A percentile compares a stretch with the other conserved stretches of the same genome.
phyloP scores from a whole-genome alignment of 164 flowering plant genomes.

The Annona cherimola region DNA sequence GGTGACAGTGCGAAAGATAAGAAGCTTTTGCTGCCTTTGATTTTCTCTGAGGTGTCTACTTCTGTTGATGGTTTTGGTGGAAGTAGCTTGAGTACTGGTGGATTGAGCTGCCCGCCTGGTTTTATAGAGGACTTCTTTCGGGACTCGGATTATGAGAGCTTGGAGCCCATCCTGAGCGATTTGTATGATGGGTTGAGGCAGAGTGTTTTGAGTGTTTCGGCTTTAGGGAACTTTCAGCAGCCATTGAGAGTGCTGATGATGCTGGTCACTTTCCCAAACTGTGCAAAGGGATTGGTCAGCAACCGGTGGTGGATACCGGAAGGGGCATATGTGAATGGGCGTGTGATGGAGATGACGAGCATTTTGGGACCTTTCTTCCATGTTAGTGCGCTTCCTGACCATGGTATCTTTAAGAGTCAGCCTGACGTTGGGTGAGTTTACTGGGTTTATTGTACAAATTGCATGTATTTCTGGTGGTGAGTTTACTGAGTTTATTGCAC shows the following conservation, averaged over 20 bases:
- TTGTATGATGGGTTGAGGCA: slow-evolving; percentile 85
- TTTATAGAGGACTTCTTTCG: slow-evolving; percentile 82
- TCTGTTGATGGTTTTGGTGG: slow-evolving; percentile 55
- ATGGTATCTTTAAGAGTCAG: slow-evolving; percentile 60
- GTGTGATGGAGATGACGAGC: slow-evolving; percentile 91
- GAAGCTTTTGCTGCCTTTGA: slow-evolving; percentile 50
- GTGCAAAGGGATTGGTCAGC: slow-evolving; percentile 71
- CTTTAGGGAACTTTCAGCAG: slow-evolving; percentile 86
- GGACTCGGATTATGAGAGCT: slow-evolving; percentile 70
- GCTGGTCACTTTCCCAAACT: slow-evolving; percentile 58
- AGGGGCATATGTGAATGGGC: slow-evolving; percentile 67
- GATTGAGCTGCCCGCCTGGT: slow-evolving; percentile 54
- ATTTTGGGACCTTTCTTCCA: slow-evolving; percentile 95
- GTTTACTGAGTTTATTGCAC: slow-evolving; percentile 14
- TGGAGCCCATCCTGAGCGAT: slow-evolving; percentile 69
- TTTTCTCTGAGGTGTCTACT: slow-evolving; percentile 55
- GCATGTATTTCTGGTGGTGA: slow-evolving; percentile 35
- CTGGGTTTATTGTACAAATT: neutral
- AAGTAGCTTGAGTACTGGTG: slow-evolving; percentile 29
- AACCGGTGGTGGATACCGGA: slow-evolving; percentile 89
- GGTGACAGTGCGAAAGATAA: slow-evolving; percentile 9
- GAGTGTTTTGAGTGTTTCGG: slow-evolving; percentile 69
- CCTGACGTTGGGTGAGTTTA: slow-evolving; percentile 94
- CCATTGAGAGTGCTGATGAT: slow-evolving; percentile 66
- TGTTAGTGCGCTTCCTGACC: slow-evolving; percentile 94